phyloP scores from a whole-genome alignment of 2,329 filamentous ascomycete genomes.

The Raffaelea albimanens region DNA sequence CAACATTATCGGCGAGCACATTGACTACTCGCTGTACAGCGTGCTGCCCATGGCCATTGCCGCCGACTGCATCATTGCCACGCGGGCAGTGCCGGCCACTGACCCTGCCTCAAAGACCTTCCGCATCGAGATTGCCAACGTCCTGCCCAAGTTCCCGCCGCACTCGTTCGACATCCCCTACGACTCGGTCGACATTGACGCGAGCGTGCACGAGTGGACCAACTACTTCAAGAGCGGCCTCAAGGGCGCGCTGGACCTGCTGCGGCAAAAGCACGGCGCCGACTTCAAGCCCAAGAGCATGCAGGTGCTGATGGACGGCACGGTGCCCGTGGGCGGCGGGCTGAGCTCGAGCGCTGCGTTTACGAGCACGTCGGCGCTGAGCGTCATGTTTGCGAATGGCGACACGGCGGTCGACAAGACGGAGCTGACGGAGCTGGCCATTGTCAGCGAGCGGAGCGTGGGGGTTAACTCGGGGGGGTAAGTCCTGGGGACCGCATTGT shows the following conservation, averaged over 20 bases:
- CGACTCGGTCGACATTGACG: slow-evolving; percentile 64
- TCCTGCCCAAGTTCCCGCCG: slow-evolving; percentile 67
- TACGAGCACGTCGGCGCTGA: slow-evolving; percentile 80
- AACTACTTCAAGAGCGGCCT: slow-evolving; percentile 98
- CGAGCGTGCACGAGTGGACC: slow-evolving; percentile 82
- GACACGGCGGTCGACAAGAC: slow-evolving; percentile 76
- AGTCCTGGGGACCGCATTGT: slow-evolving; percentile 23
- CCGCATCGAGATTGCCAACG: slow-evolving; percentile 70
- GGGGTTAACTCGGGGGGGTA: slow-evolving; percentile 94
- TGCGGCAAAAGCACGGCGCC: slow-evolving; percentile 55
- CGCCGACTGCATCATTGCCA: slow-evolving; percentile 81
- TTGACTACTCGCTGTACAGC: slow-evolving; percentile 95
- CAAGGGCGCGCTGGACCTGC: slow-evolving; percentile 66
- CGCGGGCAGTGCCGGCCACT: slow-evolving; percentile 45
- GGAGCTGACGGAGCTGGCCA: slow-evolving; percentile 82
- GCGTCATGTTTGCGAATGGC: slow-evolving; percentile 79
- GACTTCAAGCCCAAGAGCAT: slow-evolving; percentile 64
- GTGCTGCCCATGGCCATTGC: slow-evolving; percentile 94
- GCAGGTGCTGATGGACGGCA: slow-evolving; percentile 84
- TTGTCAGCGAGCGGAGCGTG: slow-evolving; percentile 87
- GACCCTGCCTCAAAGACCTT: slow-evolving; percentile 40
- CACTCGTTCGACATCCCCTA: slow-evolving; percentile 64
- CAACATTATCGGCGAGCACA: slow-evolving; percentile 98
- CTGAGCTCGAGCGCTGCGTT: slow-evolving; percentile 92
- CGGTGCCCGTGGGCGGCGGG: slow-evolving; percentile 83